A percentile compares a stretch with the other conserved stretches of the same genome.
These are phyloP conservation scores for Heterobasidion annosum DNA, from an alignment of 1,284 basidiomycete species.

Conservation along the genomic window DNA sequence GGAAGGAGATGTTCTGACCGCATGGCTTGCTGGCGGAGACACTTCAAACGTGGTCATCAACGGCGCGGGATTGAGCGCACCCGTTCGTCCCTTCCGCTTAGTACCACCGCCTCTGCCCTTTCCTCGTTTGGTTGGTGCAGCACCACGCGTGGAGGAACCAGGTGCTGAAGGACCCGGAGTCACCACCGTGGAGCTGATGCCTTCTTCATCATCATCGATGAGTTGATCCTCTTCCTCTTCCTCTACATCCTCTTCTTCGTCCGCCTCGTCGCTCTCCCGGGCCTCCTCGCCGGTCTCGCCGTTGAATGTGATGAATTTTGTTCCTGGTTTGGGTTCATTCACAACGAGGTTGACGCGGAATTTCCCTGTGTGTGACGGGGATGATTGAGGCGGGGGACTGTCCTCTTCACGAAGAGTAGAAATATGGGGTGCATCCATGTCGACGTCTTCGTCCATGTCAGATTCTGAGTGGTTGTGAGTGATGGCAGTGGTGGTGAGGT, in stretches of 20 bases:
- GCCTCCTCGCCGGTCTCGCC: constrained; percentile 17
- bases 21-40: constrained; percentile 1
- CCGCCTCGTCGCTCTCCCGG: constrained; percentile 21
- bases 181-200: constrained; percentile 15
- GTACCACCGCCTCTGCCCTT: constrained; percentile 4
- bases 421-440: constrained; percentile 75
- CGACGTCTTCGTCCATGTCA: constrained; percentile 24
- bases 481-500: constrained; percentile 4
- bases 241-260: constrained; percentile 46
- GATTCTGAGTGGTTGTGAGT: constrained; percentile 9
- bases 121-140: constrained; percentile 3
- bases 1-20: not conserved
- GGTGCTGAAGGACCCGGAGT: constrained; percentile 13
- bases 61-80: constrained; percentile 13
- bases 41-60: constrained; percentile 4
- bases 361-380: constrained; percentile 26
- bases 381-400: constrained; percentile 47
- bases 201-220: constrained; percentile 61
- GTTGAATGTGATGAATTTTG: constrained; percentile 20
- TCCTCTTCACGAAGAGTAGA: constrained; percentile 65
- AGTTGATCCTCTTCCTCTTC: constrained; percentile 63
- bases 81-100: constrained; percentile 1
- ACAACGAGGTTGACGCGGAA: constrained; percentile 43
- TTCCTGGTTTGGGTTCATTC: constrained; percentile 29
- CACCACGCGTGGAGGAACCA: constrained; percentile 6